phyloP scores from a whole-genome alignment of 2,329 filamentous ascomycete genomes.

The Oidium heveae region DNA sequence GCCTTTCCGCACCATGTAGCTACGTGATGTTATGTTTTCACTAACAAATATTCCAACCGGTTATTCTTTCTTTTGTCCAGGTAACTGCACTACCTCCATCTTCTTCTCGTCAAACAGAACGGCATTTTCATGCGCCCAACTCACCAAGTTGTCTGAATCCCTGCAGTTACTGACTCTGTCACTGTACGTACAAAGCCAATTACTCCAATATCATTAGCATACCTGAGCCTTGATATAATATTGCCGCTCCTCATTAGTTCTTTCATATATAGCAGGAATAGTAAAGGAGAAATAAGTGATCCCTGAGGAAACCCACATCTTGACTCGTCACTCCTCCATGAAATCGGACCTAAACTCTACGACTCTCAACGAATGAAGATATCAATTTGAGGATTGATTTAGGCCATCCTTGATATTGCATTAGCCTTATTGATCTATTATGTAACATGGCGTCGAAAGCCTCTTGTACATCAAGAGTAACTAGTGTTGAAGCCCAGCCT shows the following conservation, averaged over 20 bases:
- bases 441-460: neutral
- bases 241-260: neutral
- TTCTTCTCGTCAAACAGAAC: neutral
- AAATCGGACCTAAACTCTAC: neutral
- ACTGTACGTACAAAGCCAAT: neutral
- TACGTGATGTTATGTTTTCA: neutral
- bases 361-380: neutral
- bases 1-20: neutral
- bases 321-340: neutral
- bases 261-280: neutral
- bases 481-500: neutral
- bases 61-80: neutral
- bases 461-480: neutral
- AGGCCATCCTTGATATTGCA: neutral
- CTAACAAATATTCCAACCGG: neutral
- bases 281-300: neutral
- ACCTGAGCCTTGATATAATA: neutral
- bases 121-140: neutral
- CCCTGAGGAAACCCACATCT: neutral
- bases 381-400: neutral
- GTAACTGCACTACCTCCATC: neutral
- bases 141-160: neutral
- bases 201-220: neutral
- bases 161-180: neutral
- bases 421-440: neutral